Evolutionary conservation across 2,329 filamentous ascomycete genomes (phyloP).

Genomic region (Scedosporium apiospermum): DNA sequence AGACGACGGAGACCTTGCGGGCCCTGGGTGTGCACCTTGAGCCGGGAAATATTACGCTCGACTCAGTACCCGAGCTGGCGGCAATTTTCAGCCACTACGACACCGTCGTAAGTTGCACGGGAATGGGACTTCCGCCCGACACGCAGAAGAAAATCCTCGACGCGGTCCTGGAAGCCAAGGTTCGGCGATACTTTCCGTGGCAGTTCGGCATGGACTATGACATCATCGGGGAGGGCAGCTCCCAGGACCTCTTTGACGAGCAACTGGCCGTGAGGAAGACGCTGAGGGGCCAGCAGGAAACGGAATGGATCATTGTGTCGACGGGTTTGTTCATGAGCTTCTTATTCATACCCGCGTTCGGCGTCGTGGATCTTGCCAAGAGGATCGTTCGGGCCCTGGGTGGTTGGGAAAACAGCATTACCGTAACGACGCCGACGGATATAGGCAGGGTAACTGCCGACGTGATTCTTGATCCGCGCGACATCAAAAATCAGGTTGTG

Average conservation of each 20-base stretch:
- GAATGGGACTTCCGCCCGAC: constrained; percentile 45
- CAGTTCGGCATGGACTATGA: constrained; percentile 70
- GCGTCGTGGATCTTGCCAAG: constrained; percentile 42
- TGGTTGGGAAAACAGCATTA: constrained; percentile 52
- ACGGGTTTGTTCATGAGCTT: constrained; percentile 65
- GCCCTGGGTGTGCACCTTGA: constrained; percentile 30
- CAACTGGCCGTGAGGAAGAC: constrained; percentile 49
- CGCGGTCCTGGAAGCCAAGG: constrained; percentile 42
- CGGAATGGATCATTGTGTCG: constrained; percentile 56
- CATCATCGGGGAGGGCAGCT: constrained; percentile 44
- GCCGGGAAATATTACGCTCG: constrained; percentile 31
- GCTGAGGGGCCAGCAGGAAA: constrained; percentile 35
- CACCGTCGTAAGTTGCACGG: constrained; percentile 50
- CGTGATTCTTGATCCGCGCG: constrained; percentile 34
- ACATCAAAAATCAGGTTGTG: constrained; percentile 32
- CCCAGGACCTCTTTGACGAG: constrained; percentile 60
- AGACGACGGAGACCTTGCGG: constrained; percentile 22
- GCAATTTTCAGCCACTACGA: constrained; percentile 35
- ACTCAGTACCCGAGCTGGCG: constrained; percentile 26
- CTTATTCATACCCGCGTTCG: constrained; percentile 53
- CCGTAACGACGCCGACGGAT: constrained; percentile 52
- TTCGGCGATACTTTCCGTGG: constrained; percentile 55
- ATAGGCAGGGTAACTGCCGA: constrained; percentile 54
- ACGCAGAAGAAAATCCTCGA: constrained; percentile 48
- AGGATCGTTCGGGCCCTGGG: constrained; percentile 44